A percentile compares a stretch with the other conserved stretches of the same genome.
Evolutionary conservation across 2,329 filamentous ascomycete species (phyloP).

Genomic region (Podosphaera leucotricha): DNA sequence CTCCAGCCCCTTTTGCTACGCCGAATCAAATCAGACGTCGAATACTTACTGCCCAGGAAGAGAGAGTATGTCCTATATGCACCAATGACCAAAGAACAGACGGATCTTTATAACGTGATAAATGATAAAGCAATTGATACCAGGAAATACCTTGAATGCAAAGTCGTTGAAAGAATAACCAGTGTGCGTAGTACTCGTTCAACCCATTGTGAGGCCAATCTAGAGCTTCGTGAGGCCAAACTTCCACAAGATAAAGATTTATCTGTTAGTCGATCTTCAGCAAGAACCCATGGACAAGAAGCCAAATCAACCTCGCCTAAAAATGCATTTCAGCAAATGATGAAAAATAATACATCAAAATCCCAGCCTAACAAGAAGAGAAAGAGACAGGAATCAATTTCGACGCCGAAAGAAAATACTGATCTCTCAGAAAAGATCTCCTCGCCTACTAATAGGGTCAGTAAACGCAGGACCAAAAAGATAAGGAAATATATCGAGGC

Average conservation of each 20-base stretch:
- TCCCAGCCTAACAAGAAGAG: constrained; percentile 26
- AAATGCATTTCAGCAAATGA: constrained; percentile 25
- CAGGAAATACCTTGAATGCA: constrained; percentile 61
- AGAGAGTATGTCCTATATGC: constrained; percentile 92
- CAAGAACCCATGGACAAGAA: not conserved
- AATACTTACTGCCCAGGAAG: constrained; percentile 76
- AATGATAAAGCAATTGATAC: constrained; percentile 33
- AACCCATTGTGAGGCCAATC: constrained; percentile 6
- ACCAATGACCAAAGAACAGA: constrained; percentile 73
- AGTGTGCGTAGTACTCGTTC: constrained; percentile 8
- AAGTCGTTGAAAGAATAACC: constrained; percentile 42
- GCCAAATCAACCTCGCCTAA: constrained; percentile 8
- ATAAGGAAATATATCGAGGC: constrained; percentile 26
- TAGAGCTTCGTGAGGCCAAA: constrained; percentile 12
- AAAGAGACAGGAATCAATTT: constrained; percentile 22
- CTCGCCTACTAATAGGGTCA: constrained; percentile 36
- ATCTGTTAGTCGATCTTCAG: constrained; percentile 8
- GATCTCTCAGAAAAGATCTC: constrained; percentile 50
- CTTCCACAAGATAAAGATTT: constrained; percentile 6
- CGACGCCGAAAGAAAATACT: constrained; percentile 36
- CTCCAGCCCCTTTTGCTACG: constrained; percentile 98
- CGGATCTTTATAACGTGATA: constrained; percentile 57
- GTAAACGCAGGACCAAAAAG: constrained; percentile 20
- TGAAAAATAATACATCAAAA: constrained; percentile 7
- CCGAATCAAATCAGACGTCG: constrained; percentile 98